Evolutionary conservation across 2,329 filamentous ascomycete genomes (phyloP).

Genomic region (Fusarium brachygibbosum): DNA sequence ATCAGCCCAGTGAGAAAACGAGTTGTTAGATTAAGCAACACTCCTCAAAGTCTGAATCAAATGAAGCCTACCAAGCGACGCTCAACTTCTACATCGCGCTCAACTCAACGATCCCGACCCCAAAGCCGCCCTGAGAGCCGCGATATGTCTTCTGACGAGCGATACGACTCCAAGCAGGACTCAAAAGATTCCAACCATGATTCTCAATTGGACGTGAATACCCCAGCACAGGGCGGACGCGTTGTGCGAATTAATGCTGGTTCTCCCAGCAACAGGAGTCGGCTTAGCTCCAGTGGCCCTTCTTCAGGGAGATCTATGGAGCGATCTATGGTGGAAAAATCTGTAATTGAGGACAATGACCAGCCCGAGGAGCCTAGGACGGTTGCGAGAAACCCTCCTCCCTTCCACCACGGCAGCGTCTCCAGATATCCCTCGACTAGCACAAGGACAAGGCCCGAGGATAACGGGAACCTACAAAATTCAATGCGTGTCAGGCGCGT

Average conservation of each 20-base stretch:
- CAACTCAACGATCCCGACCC: constrained; percentile 51
- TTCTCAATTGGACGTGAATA: constrained; percentile 62
- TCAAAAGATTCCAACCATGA: constrained; percentile 44
- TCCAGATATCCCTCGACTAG: constrained; percentile 66
- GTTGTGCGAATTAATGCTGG: constrained; percentile 68
- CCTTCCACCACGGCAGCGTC: constrained; percentile 65
- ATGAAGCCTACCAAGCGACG: constrained; percentile 60
- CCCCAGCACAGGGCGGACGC: constrained; percentile 64
- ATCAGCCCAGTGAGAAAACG: constrained; percentile 68
- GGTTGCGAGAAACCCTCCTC: constrained; percentile 61
- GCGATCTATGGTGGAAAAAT: constrained; percentile 53
- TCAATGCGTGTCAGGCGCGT: constrained; percentile 84
- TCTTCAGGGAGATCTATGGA: constrained; percentile 56
- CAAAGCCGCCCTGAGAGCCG: constrained; percentile 58
- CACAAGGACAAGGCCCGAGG: constrained; percentile 67
- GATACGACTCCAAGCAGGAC: constrained; percentile 48
- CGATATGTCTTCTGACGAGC: constrained; percentile 60
- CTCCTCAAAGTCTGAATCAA: constrained; percentile 61
- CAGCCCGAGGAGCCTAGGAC: constrained; percentile 64
- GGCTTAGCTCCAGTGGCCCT: constrained; percentile 54
- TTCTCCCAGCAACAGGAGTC: constrained; percentile 62
- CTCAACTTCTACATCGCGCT: constrained; percentile 64
- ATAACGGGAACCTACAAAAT: constrained; percentile 75
- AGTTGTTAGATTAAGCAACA: constrained; percentile 69
- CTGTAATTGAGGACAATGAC: constrained; percentile 61